A percentile compares a stretch with the other conserved stretches of the same genome.
Conservation (phyloP, 2,329 filamentous ascomycete genomes). For the Thyridium curvatum region DNA sequence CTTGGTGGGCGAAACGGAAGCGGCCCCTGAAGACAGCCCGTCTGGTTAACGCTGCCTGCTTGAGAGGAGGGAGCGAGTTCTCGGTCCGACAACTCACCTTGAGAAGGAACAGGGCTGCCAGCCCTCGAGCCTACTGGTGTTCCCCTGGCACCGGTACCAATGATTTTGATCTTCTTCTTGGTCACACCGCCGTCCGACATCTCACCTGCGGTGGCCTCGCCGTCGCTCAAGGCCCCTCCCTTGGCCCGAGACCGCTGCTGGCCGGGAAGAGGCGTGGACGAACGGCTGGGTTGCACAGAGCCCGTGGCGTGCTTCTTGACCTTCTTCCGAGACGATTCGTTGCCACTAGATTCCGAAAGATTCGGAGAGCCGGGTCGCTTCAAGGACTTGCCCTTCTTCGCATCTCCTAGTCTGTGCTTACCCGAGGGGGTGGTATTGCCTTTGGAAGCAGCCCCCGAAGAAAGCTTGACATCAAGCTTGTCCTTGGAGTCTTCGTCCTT, state of each 20-base stretch:
- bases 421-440: slow-evolving; percentile 54
- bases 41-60: background rate
- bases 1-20: slow-evolving; percentile 10
- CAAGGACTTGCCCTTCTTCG: slow-evolving; percentile 55
- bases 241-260: slow-evolving; percentile 32
- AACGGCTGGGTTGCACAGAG: slow-evolving; percentile 44
- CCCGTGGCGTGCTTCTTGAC: slow-evolving; percentile 57
- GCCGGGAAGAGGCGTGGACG: slow-evolving; percentile 47
- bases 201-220: slow-evolving; percentile 63
- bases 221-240: slow-evolving; percentile 62
- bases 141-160: slow-evolving; percentile 34
- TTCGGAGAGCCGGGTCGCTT: slow-evolving; percentile 86
- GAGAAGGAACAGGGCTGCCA: slow-evolving; percentile 48
- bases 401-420: slow-evolving; percentile 38
- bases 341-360: slow-evolving; percentile 84
- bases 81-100: slow-evolving; percentile 23
- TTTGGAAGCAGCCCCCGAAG: slow-evolving; percentile 57
- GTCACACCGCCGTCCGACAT: slow-evolving; percentile 52
- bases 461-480: slow-evolving; percentile 30
- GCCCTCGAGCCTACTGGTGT: slow-evolving; percentile 56
- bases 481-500: slow-evolving; percentile 48
- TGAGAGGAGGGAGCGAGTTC: background rate
- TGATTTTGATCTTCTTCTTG: slow-evolving; percentile 52
- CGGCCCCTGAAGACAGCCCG: too few species aligned
- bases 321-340: slow-evolving; percentile 76